A percentile compares a stretch with the other conserved stretches of the same genome.
Conservation (phyloP, 2,329 filamentous ascomycete species). For the Aspergillus fijiensis region DNA sequence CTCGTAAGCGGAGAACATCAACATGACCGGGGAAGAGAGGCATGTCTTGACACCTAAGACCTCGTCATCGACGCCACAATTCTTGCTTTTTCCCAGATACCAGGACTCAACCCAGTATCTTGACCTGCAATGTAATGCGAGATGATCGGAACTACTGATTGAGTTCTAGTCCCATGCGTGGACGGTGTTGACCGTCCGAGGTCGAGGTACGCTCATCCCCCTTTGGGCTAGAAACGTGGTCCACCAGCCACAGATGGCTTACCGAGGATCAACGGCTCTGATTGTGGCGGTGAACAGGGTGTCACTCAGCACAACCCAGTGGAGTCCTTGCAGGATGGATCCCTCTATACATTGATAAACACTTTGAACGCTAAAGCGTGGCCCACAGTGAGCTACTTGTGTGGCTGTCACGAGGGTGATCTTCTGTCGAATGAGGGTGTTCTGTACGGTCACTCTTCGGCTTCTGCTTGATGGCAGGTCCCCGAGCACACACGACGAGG, state of each 20-base stretch:
- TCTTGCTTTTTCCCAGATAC: conserved; percentile 5
- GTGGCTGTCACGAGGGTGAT: not conserved
- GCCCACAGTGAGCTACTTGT: not conserved
- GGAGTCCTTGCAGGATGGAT: conserved; percentile 1
- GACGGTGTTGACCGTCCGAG: not conserved
- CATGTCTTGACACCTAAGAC: not conserved
- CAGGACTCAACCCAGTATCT: not conserved
- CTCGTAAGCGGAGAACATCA: not conserved
- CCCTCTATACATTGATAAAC: not conserved
- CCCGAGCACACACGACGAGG: too few relatives aligned
- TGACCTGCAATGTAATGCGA: conserved; percentile 17
- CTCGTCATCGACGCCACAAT: not conserved
- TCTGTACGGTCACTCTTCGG: too few relatives aligned
- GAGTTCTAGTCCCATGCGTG: conserved; percentile 2
- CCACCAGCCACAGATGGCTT: conserved; percentile 19
- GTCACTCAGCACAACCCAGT: not conserved
- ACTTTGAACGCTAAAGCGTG: not conserved
- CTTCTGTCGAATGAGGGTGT: too few relatives aligned
- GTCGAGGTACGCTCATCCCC: not conserved
- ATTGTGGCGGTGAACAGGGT: conserved; percentile 19
- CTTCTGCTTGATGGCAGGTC: too few relatives aligned
- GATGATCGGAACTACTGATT: conserved; percentile 14
- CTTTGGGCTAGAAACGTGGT: not conserved
- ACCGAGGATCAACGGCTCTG: conserved; percentile 7
- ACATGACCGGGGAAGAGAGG: not conserved